Evolutionary conservation across 306 rosid genomes (phyloP).

Genomic region (Gastrolobium bilobum): DNA sequence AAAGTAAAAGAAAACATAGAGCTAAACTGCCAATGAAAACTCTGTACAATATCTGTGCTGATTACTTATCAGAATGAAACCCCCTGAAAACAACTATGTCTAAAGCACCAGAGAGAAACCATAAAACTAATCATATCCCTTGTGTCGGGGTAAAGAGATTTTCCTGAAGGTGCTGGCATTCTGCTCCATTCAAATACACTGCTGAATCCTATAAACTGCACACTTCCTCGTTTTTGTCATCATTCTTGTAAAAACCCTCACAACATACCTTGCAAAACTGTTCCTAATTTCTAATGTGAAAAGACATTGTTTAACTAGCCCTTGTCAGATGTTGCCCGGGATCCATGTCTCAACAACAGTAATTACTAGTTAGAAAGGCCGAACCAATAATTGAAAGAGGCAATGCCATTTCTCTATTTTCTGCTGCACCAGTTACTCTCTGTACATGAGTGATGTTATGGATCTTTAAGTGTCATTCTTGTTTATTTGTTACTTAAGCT

Average conservation of each 20-base stretch:
- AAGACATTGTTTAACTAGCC: neutral
- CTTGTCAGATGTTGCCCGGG: conserved; percentile 2
- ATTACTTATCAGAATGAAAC: neutral
- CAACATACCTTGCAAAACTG: neutral
- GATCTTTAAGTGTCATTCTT: conserved; percentile 11
- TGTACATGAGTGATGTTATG: conserved; percentile 10
- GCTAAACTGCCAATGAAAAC: conserved; percentile 1
- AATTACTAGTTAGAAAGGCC: neutral
- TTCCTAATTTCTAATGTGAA: neutral
- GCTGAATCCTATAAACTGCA: neutral
- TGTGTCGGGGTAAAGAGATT: conserved; percentile 4
- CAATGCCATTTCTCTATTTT: conserved; percentile 23
- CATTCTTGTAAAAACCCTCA: neutral
- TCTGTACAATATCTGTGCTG: neutral
- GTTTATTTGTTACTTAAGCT: conserved; percentile 26
- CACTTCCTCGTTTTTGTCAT: neutral
- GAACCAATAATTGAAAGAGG: neutral
- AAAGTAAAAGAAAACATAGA: neutral
- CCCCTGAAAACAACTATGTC: neutral
- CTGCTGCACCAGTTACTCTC: neutral
- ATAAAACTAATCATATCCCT: neutral
- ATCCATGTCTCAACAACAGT: conserved; percentile 17
- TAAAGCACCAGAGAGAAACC: neutral
- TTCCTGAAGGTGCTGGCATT: conserved; percentile 11
- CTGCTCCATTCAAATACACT: neutral